phyloP scores from a whole-genome alignment of 805 yeast species.

The Dipodascus geniculatus region DNA sequence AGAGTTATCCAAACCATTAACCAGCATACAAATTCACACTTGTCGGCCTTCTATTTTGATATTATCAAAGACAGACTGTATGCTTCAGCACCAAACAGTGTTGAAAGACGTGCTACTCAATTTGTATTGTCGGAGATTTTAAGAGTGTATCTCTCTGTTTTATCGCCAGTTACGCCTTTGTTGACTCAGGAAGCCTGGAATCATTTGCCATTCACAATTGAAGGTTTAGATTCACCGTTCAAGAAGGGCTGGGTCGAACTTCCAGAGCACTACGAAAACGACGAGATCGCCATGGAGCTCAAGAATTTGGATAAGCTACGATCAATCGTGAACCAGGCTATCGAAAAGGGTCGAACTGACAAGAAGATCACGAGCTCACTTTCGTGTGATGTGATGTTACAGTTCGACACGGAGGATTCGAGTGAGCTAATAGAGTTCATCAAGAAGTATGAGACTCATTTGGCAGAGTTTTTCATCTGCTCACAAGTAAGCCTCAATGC shows the following conservation, averaged over 20 bases:
- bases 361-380: constrained; percentile 37
- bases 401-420: constrained; percentile 10
- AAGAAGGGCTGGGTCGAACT: constrained; percentile 32
- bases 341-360: constrained; percentile 45
- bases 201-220: constrained; percentile 30
- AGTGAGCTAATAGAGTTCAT: not conserved
- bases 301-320: constrained; percentile 35
- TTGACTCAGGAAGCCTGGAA: constrained; percentile 86
- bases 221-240: constrained; percentile 34
- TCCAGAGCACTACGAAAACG: constrained; percentile 28
- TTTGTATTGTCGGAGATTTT: constrained; percentile 49
- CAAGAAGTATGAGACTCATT: constrained; percentile 27
- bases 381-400: constrained; percentile 40
- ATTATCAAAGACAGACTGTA: constrained; percentile 76
- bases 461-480: constrained; percentile 50
- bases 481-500: constrained; percentile 40
- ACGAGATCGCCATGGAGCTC: constrained; percentile 33
- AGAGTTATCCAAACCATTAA: constrained; percentile 57
- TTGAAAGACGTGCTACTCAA: constrained; percentile 47
- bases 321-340: constrained; percentile 35
- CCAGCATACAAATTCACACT: constrained; percentile 58
- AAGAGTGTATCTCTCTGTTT: constrained; percentile 46
- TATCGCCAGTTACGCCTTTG: constrained; percentile 76
- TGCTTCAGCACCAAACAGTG: constrained; percentile 42
- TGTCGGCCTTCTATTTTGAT: constrained; percentile 81